These are phyloP conservation scores for Macrocystidia cucumis DNA, from an alignment of 1,284 basidiomycete species.

Conservation along the genomic window DNA sequence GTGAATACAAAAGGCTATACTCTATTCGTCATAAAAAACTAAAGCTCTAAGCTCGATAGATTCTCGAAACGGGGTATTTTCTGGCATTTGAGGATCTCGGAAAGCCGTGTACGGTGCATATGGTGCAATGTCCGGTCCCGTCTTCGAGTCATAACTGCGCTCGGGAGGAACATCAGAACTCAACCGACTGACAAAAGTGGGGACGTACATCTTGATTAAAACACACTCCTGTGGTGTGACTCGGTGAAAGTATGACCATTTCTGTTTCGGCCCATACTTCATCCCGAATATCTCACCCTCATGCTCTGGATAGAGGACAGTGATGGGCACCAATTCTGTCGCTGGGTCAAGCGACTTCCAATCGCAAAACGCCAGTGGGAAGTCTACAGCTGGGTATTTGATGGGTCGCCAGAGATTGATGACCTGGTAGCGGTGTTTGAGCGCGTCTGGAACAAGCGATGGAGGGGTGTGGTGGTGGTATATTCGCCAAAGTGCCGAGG, in stretches of 20 bases:
- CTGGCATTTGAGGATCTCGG: slow-evolving; percentile 43
- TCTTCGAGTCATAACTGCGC: slow-evolving; percentile 41
- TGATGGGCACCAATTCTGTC: slow-evolving; percentile 39
- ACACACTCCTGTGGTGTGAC: slow-evolving; percentile 58
- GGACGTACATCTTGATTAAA: slow-evolving; percentile 61
- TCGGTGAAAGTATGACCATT: slow-evolving; percentile 59
- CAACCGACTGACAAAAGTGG: neutral
- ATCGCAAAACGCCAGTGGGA: slow-evolving; percentile 59
- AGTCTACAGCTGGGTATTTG: slow-evolving; percentile 41
- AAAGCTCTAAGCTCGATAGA: slow-evolving; percentile 54
- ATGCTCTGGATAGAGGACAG: slow-evolving; percentile 43
- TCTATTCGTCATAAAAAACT: slow-evolving; percentile 62
- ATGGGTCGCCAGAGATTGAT: slow-evolving; percentile 73
- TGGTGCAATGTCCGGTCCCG: slow-evolving; percentile 41
- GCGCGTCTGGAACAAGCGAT: slow-evolving; percentile 34
- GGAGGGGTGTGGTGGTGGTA: slow-evolving; percentile 41
- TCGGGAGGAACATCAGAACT: slow-evolving; percentile 1
- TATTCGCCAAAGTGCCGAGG: slow-evolving; percentile 41
- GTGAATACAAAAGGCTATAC: no score
- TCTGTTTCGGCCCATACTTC: slow-evolving; percentile 41
- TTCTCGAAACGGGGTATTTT: slow-evolving; percentile 40
- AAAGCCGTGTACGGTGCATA: slow-evolving; percentile 59
- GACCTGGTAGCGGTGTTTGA: slow-evolving; percentile 53
- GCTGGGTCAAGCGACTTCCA: slow-evolving; percentile 40
- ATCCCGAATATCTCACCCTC: slow-evolving; percentile 56